Percentiles rank a stretch among this genome's conserved stretches.
Evolutionary conservation across 2,329 filamentous ascomycete species (phyloP).

Genomic region (Trichophyton simii): DNA sequence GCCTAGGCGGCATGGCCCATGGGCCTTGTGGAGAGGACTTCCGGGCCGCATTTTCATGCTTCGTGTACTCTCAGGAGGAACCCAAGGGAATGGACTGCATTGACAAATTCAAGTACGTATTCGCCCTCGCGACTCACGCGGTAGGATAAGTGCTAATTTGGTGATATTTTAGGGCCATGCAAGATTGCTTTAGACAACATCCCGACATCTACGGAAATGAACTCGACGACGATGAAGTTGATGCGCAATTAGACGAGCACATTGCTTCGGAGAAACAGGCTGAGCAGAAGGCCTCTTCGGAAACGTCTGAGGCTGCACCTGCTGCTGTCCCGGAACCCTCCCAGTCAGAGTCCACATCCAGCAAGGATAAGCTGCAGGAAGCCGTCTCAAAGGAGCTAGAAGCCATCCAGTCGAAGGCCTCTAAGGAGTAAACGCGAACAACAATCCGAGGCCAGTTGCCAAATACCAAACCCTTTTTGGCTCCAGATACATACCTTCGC

Average conservation of each 20-base stretch:
- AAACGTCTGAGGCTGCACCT: constrained; percentile 4
- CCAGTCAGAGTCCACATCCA: background rate
- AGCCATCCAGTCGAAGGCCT: constrained; percentile 8
- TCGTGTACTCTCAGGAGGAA: constrained; percentile 88
- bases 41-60: constrained; percentile 92
- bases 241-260: constrained; percentile 24
- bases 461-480: background rate
- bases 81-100: constrained; percentile 97
- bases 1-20: constrained; percentile 90
- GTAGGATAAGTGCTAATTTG: constrained; percentile 13
- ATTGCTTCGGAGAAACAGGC: constrained; percentile 19
- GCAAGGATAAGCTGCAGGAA: background rate
- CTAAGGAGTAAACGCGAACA: background rate
- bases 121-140: background rate
- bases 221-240: constrained; percentile 57
- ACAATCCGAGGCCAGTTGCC: no score
- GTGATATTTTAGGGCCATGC: constrained; percentile 62
- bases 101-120: constrained; percentile 82
- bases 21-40: constrained; percentile 95
- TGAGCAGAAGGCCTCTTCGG: constrained; percentile 5
- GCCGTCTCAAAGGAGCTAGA: constrained; percentile 15
- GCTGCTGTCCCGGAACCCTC: constrained; percentile 16
- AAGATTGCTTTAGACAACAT: constrained; percentile 87
- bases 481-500: background rate
- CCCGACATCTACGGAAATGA: constrained; percentile 89